These are phyloP conservation scores for Termitomyces sp. DNA, from an alignment of 768 basidiomycete genomes.

Conservation along the genomic window DNA sequence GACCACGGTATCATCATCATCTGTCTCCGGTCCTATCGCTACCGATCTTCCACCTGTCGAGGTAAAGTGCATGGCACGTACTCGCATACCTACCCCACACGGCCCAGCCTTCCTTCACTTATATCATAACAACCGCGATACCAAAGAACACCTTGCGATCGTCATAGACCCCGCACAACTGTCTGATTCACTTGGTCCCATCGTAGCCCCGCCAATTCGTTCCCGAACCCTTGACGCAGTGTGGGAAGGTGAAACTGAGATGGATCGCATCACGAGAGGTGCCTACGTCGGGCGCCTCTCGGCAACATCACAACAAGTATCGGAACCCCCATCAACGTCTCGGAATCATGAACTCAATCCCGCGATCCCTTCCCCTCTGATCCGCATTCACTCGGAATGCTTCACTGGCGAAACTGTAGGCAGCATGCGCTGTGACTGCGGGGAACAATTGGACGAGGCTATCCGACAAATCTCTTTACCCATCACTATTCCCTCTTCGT, in stretches of 20 bases:
- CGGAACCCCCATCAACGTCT: conserved; percentile 30
- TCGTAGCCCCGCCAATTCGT: conserved; percentile 64
- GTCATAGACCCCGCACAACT: conserved; percentile 92
- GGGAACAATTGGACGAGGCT: conserved; percentile 98
- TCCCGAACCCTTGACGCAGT: conserved; percentile 76
- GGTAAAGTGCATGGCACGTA: conserved; percentile 94
- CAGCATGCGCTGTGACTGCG: conserved; percentile 98
- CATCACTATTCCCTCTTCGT: conserved; percentile 41
- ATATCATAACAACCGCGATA: conserved; percentile 90
- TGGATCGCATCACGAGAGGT: conserved; percentile 90
- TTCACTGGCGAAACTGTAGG: conserved; percentile 98
- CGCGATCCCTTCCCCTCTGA: conserved; percentile 68
- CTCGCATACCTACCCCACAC: conserved; percentile 94
- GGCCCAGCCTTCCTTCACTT: conserved; percentile 91
- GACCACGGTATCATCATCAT: conserved; percentile 20
- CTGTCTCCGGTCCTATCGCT: conserved; percentile 16
- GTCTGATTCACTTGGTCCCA: conserved; percentile 34
- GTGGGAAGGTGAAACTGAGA: conserved; percentile 89
- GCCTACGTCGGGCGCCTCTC: conserved; percentile 88
- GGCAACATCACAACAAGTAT: conserved; percentile 46
- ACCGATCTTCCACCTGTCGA: conserved; percentile 39
- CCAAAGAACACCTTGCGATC: conserved; percentile 94
- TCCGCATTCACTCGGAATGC: conserved; percentile 97
- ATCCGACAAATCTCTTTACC: conserved; percentile 82
- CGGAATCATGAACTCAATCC: conserved; percentile 19